phyloP scores from a whole-genome alignment of 2,329 filamentous ascomycete genomes.

The Trichothecium sympodiale region DNA sequence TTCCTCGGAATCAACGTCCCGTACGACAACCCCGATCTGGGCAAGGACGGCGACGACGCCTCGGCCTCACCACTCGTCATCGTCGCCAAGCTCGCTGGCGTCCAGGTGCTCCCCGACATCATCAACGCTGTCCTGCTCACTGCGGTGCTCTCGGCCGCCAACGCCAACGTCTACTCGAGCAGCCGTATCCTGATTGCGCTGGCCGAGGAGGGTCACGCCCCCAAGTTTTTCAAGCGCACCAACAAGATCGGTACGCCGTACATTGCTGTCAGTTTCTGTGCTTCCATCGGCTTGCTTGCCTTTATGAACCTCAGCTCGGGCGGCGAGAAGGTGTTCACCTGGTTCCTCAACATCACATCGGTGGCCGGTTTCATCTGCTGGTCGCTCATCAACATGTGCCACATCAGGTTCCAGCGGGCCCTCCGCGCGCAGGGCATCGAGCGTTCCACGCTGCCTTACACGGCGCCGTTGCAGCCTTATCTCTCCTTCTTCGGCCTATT shows the following conservation, averaged over 20 bases:
- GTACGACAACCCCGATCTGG: constrained; percentile 43
- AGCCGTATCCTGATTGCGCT: constrained; percentile 58
- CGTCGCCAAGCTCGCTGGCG: constrained; percentile 48
- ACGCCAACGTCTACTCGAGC: constrained; percentile 65
- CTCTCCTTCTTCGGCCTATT: constrained; percentile 55
- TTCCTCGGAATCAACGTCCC: constrained; percentile 64
- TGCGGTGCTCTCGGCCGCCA: constrained; percentile 67
- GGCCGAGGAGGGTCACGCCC: constrained; percentile 53
- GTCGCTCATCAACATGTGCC: constrained; percentile 53
- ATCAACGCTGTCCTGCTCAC: constrained; percentile 72
- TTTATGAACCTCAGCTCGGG: constrained; percentile 54
- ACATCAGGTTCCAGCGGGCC: constrained; percentile 54
- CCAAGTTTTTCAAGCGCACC: constrained; percentile 45
- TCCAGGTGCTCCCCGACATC: constrained; percentile 52
- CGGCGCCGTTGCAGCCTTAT: constrained; percentile 50
- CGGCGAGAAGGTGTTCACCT: constrained; percentile 55
- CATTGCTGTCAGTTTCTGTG: constrained; percentile 40
- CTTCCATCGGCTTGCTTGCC: constrained; percentile 49
- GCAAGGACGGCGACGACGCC: constrained; percentile 41
- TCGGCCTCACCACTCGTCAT: constrained; percentile 57
- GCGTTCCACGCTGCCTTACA: constrained; percentile 48
- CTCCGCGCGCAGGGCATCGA: constrained; percentile 44
- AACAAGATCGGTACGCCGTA: constrained; percentile 53
- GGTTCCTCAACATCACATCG: constrained; percentile 61
- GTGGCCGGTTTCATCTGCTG: constrained; percentile 62